Conservation (phyloP, 2,329 filamentous ascomycete genomes). For the Graphilbum sp. region DNA sequence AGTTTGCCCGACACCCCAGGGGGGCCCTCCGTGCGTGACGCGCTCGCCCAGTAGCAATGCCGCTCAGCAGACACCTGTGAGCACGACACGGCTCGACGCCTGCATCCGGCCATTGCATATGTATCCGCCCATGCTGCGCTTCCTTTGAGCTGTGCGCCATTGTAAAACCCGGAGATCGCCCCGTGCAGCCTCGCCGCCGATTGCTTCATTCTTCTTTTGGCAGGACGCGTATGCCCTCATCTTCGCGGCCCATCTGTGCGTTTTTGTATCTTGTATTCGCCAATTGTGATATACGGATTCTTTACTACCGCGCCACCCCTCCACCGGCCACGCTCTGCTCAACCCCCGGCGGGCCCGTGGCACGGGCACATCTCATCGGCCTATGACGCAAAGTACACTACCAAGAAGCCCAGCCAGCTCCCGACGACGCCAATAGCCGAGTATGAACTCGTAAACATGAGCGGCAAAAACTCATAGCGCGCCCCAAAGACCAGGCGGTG, state of each 20-base stretch:
- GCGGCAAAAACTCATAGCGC: slow-evolving; percentile 72
- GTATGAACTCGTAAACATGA: slow-evolving; percentile 96
- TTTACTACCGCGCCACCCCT: no score
- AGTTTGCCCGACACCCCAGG: slow-evolving; percentile 9
- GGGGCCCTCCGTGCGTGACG: slow-evolving; percentile 2
- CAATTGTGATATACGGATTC: no score
- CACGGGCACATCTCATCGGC: no score
- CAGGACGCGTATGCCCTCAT: no score
- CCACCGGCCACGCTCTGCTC: no score
- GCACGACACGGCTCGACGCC: no score
- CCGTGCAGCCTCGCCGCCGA: no score
- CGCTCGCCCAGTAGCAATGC: slow-evolving; percentile 5
- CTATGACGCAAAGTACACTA: slow-evolving; percentile 64
- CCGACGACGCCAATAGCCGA: slow-evolving; percentile 86
- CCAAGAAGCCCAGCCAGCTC: slow-evolving; percentile 88
- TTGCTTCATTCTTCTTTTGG: no score
- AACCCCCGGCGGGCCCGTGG: no score
- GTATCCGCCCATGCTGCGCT: background rate
- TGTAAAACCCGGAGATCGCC: no score
- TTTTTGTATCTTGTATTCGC: no score
- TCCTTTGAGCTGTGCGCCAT: background rate
- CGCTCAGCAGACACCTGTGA: background rate
- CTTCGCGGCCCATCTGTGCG: no score
- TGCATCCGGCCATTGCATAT: background rate
- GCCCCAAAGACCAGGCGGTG: slow-evolving; percentile 74